These are phyloP conservation scores for Calonectria leucothoes DNA, from an alignment of 2,329 filamentous ascomycete species.

Conservation along the genomic window DNA sequence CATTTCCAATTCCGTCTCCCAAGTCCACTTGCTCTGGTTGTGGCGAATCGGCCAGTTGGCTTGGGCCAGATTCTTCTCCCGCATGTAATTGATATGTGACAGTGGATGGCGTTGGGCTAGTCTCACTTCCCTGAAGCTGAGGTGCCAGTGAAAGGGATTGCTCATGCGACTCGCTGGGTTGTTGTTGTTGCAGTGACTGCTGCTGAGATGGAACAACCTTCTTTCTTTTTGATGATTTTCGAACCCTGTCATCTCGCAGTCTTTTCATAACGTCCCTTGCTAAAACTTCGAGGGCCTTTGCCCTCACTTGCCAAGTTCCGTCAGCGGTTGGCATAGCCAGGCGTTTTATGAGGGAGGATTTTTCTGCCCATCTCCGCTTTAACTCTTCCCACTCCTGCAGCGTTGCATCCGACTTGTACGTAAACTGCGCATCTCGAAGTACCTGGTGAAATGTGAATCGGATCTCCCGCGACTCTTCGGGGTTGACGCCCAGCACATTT, in stretches of 20 bases:
- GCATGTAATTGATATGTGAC: constrained; percentile 12
- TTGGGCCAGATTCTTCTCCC: constrained; percentile 23
- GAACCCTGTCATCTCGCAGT: constrained; percentile 73
- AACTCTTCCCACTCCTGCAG: constrained; percentile 77
- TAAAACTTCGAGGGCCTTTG: constrained; percentile 76
- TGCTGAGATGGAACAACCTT: neutral
- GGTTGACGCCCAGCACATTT: constrained; percentile 63
- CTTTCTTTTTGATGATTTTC: constrained; percentile 56
- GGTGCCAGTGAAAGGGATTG: neutral
- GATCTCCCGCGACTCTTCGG: constrained; percentile 65
- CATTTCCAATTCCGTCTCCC: constrained; percentile 31
- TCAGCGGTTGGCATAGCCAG: constrained; percentile 64
- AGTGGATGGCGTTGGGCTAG: neutral
- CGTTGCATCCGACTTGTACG: constrained; percentile 79
- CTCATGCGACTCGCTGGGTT: too few relatives aligned
- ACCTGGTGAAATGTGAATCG: constrained; percentile 75
- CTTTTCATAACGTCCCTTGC: constrained; percentile 84
- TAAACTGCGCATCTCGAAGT: constrained; percentile 74
- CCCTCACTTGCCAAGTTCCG: constrained; percentile 64
- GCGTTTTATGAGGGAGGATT: constrained; percentile 64
- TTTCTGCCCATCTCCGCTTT: constrained; percentile 74
- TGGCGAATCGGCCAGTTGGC: constrained; percentile 27
- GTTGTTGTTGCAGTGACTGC: neutral
- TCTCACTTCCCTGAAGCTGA: neutral
- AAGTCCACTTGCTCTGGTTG: constrained; percentile 30